Conservation (phyloP, 345 rosid genomes). For the Heritiera littoralis region DNA sequence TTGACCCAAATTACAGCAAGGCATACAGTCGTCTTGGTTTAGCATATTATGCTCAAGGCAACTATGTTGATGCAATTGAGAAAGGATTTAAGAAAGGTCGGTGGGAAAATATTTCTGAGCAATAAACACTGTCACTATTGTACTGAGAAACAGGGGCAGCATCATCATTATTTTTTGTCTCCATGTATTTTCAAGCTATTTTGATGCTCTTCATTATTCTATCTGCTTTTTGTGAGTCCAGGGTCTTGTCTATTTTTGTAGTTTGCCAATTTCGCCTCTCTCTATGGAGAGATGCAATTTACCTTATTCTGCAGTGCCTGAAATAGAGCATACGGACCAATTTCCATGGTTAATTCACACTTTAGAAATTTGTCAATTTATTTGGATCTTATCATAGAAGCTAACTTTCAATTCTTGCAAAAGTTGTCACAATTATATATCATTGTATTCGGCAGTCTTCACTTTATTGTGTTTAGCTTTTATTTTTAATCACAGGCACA, state of each 20-base stretch:
- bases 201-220: background rate
- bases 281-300: background rate
- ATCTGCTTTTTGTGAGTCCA: background rate
- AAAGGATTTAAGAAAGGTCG: constrained; percentile 87
- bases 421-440: background rate
- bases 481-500: background rate
- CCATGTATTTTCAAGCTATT: background rate
- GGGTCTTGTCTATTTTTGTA: background rate
- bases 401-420: background rate
- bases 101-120: constrained; percentile 21
- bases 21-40: constrained; percentile 91
- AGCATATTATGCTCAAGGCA: constrained; percentile 79
- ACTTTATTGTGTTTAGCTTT: background rate
- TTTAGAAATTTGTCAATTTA: background rate
- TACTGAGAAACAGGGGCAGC: background rate
- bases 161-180: background rate
- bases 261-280: background rate
- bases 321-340: background rate
- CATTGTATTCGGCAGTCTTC: background rate
- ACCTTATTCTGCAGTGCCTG: background rate
- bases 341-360: background rate
- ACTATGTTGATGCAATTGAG: constrained; percentile 72
- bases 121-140: background rate
- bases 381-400: background rate
- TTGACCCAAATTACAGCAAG: constrained; percentile 77